Evolutionary conservation across 306 rosid genomes (phyloP), one percentile per base, ranked within the genome.

Genomic region (Quillaja saponaria): DNA sequence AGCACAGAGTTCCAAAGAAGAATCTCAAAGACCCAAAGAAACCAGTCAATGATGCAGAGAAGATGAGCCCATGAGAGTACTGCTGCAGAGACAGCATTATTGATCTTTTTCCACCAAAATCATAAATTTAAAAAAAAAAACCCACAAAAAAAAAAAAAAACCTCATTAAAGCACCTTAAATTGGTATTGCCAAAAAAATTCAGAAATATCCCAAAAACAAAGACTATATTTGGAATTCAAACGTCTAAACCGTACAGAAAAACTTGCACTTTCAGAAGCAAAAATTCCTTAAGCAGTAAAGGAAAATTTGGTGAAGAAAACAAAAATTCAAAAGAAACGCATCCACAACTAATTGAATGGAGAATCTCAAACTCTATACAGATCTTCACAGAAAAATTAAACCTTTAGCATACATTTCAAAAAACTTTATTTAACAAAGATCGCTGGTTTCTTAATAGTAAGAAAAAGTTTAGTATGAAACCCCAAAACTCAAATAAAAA

Each of bases 1-100:
- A 85, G 87, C 85, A 82, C 90, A 86, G 87, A 84, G 81, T 76
- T 87, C 84, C 71, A 84, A 84, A 81, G 80, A 84, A 78, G 88
- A 81, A 82, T 79, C 84, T 75, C 84, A 78, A 76, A 76, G 55
- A 77, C 81, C 79, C 61, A 42, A 60, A 67, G 73, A 45, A 48
- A 52, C 19, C 61, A 72, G 84, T 76, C 88, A 86, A 88, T 87
- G 84, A 84, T 82, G 86, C 87, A 74, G 72, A 81, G 76, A 61
- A 82, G 86, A 82, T 82, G 78, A 90, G 81, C 64, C 73, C 82
- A 84, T 46, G 64, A 82, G 76, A 61, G 82, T 76, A 71, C 90
- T 70, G 13, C 69, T 18, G 73, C 76, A 80, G 73, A 81, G 78
- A 85, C 86, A 81, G 57, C 82, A 87, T 83, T 76, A 81, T 83